Base-by-base conservation (phyloP, 768 basidiomycete genomes). In the Mrakia frigida region DNA sequence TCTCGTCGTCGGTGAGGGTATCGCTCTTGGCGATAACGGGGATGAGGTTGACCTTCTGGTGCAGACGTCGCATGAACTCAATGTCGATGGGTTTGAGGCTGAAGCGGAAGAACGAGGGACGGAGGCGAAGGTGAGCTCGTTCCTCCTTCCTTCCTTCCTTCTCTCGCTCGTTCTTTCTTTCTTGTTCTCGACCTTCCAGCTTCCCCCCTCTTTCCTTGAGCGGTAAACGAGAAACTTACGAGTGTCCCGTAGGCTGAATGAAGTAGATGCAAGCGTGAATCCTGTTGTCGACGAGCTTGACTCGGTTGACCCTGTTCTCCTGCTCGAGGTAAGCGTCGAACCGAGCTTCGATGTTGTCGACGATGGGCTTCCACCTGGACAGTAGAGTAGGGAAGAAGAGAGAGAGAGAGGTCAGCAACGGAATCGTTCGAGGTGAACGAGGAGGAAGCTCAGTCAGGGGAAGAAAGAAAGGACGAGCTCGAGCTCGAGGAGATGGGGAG, bases 201-300 rank as follows among this genome's bases (percentile, higher is more conserved):
- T 56, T 3, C 25, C 14, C 3, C 53, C 25, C 25, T n/a, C 53
- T 46, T 18, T 18, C 43, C 7, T 13, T 3, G 16, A 21, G 9
- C 31, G 52, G 37, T 46, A 31, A 23, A 6, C 18, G 33, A 56
- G 25, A 35, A 9, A 85, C 93, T 86, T 83, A 97, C 93, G 95
- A 90, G 84, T 99, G 97, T 77, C 97, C 96, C 1, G 96, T 98
- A 50, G 97, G 94, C 82, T 98, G 94, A 80, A 99, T 95, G 84
- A 99, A 99, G 87, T 99, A 99, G 75, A 99, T 87, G 84, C 97
- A 98, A 23, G 97, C 97, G 83, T 99, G 97, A 59, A 99, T 92
- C 67, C 97, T 91, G 86, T 98, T 98, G 86, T 99, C 97, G 69
- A 91, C 89, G 78, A 97, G 88, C 84, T 98, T 98, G 81, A 86